Evolutionary conservation across 2,329 filamentous ascomycete species (phyloP), one percentile per base, ranked within the genome.

Genomic region (Ophiostoma populinum): DNA sequence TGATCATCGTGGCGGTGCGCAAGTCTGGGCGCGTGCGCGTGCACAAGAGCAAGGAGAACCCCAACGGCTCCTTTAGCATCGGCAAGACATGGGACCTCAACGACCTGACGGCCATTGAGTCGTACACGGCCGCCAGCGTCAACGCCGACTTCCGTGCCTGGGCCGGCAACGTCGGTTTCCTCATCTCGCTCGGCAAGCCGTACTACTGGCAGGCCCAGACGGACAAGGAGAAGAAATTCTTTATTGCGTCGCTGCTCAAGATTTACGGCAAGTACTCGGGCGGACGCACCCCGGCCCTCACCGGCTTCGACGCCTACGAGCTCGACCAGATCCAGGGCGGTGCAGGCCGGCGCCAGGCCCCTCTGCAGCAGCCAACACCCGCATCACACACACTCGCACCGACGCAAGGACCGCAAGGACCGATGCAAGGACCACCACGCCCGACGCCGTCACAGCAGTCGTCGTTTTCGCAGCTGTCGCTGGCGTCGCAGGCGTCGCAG

Each of bases 61-160:
- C 70, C 37, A 94, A 93, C 54, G 85, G 85, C 37, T 75, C 81
- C 17, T 98, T 94, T 55, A 95, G 87, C 15, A 93, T 98, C 46
- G 90, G 90, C 45, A 98, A 98, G 60, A 93, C 90, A 4, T 98
- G 90, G 90, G 80, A 86, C 52, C 69, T 98, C 46, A 87, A 95
- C 55, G 90, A 98, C 51, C 61, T 98, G 32, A 69, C 70, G 5
- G 67, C 70, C 30, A 80, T 98, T 44, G 80, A 92, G 53, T 90
- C 83, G 18, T 95, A 77, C 50, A 77, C 73, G 6, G 66, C 75
- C 28, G 54, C 70, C 15, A 57, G 62, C 53, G 50, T 69, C 63
- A 50, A 63, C 55, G 46, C 76, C 43, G 52, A 69, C 59, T 45
- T 68, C 64, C 55, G 78, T 67, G 56, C 78, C 51, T 92, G 81